Percentiles rank a stretch among this genome's conserved stretches.
Evolutionary conservation across 768 basidiomycete genomes (phyloP).

Genomic region (Termitomyces sp.): DNA sequence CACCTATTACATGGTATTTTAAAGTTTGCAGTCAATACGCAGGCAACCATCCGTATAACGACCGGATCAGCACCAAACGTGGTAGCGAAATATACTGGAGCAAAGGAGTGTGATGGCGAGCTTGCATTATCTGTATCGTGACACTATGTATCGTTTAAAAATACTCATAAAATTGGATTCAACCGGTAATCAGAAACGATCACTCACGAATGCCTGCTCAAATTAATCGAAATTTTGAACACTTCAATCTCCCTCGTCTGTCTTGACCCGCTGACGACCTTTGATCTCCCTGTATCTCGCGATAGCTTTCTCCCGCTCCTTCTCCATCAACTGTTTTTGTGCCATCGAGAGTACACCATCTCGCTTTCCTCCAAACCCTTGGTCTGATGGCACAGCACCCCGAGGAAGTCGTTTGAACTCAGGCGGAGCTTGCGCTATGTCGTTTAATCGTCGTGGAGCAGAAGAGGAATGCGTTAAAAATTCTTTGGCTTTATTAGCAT

Average conservation of each 20-base stretch:
- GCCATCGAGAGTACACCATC: constrained; percentile 63
- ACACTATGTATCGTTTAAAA: too few relatives aligned
- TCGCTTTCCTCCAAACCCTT: constrained; percentile 20
- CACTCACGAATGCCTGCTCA: not conserved
- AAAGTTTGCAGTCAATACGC: not conserved
- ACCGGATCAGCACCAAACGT: constrained; percentile 8
- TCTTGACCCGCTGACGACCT: constrained; percentile 30
- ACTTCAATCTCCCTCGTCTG: not conserved
- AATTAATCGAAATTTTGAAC: not conserved
- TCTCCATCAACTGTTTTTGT: constrained; percentile 72
- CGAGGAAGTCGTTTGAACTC: constrained; percentile 20
- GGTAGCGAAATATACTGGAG: not conserved
- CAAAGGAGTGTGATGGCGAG: not conserved
- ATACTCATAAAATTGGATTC: not conserved
- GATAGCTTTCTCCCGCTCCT: constrained; percentile 67
- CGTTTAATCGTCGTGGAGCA: constrained; percentile 43
- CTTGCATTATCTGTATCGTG: not conserved
- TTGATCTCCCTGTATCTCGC: constrained; percentile 65
- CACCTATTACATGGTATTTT: not conserved
- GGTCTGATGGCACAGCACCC: constrained; percentile 1
- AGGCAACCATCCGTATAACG: not conserved
- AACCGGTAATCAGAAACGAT: not conserved
- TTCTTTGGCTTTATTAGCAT: constrained; percentile 33
- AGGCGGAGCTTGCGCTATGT: constrained; percentile 21
- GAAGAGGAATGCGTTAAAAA: constrained; percentile 46